Evolutionary conservation across 345 rosid genomes (phyloP).

Genomic region (Hibiscus mutabilis): DNA sequence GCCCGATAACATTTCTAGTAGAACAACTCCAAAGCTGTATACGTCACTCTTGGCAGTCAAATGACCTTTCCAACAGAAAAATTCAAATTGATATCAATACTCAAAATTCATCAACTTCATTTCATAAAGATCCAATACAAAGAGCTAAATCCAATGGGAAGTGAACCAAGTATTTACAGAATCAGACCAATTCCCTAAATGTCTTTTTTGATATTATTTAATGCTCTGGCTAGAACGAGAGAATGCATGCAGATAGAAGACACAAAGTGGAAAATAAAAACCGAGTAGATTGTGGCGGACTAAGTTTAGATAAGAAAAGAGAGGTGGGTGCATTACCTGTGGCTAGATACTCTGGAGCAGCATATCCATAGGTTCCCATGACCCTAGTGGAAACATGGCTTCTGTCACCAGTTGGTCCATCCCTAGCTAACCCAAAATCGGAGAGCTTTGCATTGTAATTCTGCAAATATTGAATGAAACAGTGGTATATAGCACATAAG

Average conservation of each 20-base stretch:
- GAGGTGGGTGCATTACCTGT: conserved; percentile 41
- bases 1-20: conserved; percentile 80
- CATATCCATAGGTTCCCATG: conserved; percentile 93
- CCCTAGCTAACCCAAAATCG: conserved; percentile 94
- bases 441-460: conserved; percentile 84
- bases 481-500: not conserved
- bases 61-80: conserved; percentile 51
- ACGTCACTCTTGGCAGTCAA: conserved; percentile 73
- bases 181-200: not conserved
- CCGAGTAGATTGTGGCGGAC: too few species aligned
- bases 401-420: conserved; percentile 80
- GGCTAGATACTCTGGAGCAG: conserved; percentile 95
- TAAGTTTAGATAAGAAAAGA: too few species aligned
- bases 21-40: conserved; percentile 83
- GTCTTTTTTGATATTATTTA: not conserved
- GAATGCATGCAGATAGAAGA: too few species aligned
- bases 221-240: not conserved
- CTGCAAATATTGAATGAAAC: conserved; percentile 32
- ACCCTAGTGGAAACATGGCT: conserved; percentile 91
- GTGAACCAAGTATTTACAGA: not conserved
- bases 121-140: too few species aligned
- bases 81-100: conserved; percentile 10
- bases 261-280: too few species aligned
- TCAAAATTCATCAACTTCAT: not conserved
- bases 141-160: not conserved